These are phyloP conservation scores for Zygosaccharomyces rouxii DNA, from an alignment of 805 yeast species.

Conservation along the genomic window DNA sequence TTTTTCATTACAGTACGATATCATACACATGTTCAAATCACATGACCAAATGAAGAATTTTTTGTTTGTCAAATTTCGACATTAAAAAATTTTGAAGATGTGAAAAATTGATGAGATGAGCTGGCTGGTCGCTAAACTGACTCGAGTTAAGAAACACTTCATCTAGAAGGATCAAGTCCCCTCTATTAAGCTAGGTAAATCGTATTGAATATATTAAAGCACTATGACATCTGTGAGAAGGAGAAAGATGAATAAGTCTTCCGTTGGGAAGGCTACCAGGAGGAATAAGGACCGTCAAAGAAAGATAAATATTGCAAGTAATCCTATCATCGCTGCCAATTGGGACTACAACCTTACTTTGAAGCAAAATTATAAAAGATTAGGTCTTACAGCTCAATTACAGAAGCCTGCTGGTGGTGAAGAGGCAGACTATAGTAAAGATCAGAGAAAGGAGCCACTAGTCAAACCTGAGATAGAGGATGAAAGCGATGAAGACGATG, in stretches of 20 bases:
- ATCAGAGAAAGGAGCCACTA: constrained; percentile 37
- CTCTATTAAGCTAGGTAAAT: background rate
- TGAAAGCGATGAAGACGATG: constrained; percentile 28
- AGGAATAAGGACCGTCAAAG: constrained; percentile 65
- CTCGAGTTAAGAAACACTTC: background rate
- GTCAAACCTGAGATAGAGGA: constrained; percentile 30
- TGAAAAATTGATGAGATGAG: constrained; percentile 3
- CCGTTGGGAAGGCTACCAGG: constrained; percentile 66
- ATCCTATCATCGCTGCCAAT: constrained; percentile 79
- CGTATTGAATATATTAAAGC: background rate
- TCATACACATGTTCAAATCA: background rate
- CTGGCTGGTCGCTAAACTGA: background rate
- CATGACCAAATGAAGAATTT: background rate
- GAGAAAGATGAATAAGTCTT: constrained; percentile 75
- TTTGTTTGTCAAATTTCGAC: background rate
- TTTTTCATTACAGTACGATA: no score
- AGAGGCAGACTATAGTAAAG: constrained; percentile 51
- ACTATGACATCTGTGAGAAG: constrained; percentile 71
- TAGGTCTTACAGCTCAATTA: constrained; percentile 70
- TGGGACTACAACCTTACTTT: constrained; percentile 86
- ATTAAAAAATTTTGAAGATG: background rate
- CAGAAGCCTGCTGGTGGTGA: constrained; percentile 74
- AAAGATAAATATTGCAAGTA: constrained; percentile 59
- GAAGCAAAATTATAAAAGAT: constrained; percentile 75
- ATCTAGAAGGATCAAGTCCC: background rate